Evolutionary conservation across 495 filamentous ascomycete genomes (phyloP), one percentile per base, ranked within the genome.

Genomic region (Elaphomyces granulatus): DNA sequence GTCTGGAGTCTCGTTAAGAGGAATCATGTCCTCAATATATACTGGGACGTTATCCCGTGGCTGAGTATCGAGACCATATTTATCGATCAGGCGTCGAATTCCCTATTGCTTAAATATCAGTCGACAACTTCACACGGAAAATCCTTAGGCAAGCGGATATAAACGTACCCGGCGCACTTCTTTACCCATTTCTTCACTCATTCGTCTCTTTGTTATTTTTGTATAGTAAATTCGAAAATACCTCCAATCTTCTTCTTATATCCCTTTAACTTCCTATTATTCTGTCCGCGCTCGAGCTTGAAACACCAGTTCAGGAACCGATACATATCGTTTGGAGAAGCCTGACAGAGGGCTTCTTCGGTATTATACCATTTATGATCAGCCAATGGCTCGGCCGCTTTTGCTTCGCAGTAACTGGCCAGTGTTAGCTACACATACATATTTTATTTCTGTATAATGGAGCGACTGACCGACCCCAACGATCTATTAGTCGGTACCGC

Each of bases 1-100:
- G 47, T 54, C 28, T 31, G 36, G 17, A 54, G 45, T 54, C 34
- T 54, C 33, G 38, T 54, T 51, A 30, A 54, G 43, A 15, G 40
- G 42, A 15, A 40, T 38, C 7, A 53, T 43, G 40, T 53, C 46
- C 36, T 53, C 34, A 20, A 49, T 49, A 45, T 49, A 53, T 26
- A 53, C 36, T 15, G 26, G 46, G 14, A 39, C 43, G 19, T 53
- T 53, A 32, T 34, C 40, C 26, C 40, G 17, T 18, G 34, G 43
- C 36, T 52, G 20, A 15, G 35, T 47, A 19, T 47, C 37, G 20
- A 49, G 38, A 2, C 38, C 30, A 20, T 20, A 15, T 37, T 53
- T 41, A 32, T 44, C 16, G 10, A 49, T 41, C 12, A 53, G 42
- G 6, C 43, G 37, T 37, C 40, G 40, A 8, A 52, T 52, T 32